Evolutionary conservation across 129 eudicot genomes (phyloP).

Genomic region (Silybum marianum): DNA sequence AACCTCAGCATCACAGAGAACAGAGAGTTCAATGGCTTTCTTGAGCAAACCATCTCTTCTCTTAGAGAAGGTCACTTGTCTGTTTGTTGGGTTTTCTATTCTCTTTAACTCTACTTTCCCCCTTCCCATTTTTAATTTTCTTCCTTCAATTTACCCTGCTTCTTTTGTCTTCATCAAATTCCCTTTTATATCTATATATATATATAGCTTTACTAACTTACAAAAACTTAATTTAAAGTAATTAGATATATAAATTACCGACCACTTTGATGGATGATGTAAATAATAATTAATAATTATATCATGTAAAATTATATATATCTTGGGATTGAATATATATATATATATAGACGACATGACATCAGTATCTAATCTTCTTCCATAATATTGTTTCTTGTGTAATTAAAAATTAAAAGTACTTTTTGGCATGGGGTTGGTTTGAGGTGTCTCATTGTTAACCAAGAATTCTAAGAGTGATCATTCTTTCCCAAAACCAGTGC

Average conservation of each 20-base stretch:
- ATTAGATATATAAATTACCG: constrained; percentile 1
- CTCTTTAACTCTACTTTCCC: constrained; percentile 80
- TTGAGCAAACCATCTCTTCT: constrained; percentile 73
- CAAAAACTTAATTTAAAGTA: background rate
- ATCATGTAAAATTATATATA: background rate
- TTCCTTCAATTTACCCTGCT: background rate
- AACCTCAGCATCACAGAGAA: constrained; percentile 72
- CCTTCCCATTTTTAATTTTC: constrained; percentile 72
- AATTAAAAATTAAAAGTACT: background rate
- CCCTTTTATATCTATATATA: background rate
- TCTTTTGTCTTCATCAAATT: constrained; percentile 18
- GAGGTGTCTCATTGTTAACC: constrained; percentile 9
- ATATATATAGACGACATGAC: constrained; percentile 25
- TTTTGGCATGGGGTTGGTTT: constrained; percentile 8
- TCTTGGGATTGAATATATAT: background rate
- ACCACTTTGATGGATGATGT: constrained; percentile 23
- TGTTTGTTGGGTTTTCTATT: constrained; percentile 67
- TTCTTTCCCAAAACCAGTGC: background rate
- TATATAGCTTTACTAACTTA: background rate
- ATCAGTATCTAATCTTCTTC: constrained; percentile 20
- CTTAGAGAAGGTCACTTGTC: constrained; percentile 79
- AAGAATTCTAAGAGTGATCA: background rate
- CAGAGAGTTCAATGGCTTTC: constrained; percentile 67
- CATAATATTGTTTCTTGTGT: constrained; percentile 16
- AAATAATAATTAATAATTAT: background rate